Evolutionary conservation across 2,329 filamentous ascomycete genomes (phyloP), one percentile per base, ranked within the genome.

Genomic region (Ilyonectria destructans): DNA sequence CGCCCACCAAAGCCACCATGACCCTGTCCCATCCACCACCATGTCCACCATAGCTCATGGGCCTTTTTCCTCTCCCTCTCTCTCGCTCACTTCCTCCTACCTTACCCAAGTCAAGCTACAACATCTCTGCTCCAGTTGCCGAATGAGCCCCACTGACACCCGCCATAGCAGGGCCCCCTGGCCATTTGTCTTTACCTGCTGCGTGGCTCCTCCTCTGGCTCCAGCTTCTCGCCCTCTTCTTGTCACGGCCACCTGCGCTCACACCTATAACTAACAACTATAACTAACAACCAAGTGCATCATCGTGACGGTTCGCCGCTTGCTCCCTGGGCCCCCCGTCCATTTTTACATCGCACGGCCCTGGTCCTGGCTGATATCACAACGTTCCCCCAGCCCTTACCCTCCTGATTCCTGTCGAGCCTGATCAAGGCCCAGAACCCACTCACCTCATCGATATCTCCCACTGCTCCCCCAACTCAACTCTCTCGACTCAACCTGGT

Each of bases 111-210:
- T 49, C 35, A 43, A 10, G 48, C 55, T 29, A 26, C 31, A n/a
- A 45, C 33, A n/a, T 46, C 43, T 68, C 23, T 61, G 61, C 65
- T 73, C 67, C 69, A 49, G 71, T 46, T 75, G 71, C 72, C 71
- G 70, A 62, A 60, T 63, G 54, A 61, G 74, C 58, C 72, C 72
- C 72, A 75, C 74, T 70, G 65, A 71, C 71, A 68, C 74, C 23
- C 71, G 70, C 68, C 64, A 70, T 70, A 56, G 23, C 68, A 75
- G 67, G 69, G 59, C 59, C 69, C 74, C 74, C 3, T 72, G 71
- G 73, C 51, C 58, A 65, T 60, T 58, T 63, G 49, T 48, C 58
- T 68, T 74, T 72, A 74, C 74, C 71, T 75, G 69, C 73, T 75
- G 64, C 70, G 67, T 74, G 62, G 68, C 72, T 75, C 65, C 66